Conservation (phyloP, 2,329 filamentous ascomycete genomes). For the Ascochyta viciae-villosae region DNA sequence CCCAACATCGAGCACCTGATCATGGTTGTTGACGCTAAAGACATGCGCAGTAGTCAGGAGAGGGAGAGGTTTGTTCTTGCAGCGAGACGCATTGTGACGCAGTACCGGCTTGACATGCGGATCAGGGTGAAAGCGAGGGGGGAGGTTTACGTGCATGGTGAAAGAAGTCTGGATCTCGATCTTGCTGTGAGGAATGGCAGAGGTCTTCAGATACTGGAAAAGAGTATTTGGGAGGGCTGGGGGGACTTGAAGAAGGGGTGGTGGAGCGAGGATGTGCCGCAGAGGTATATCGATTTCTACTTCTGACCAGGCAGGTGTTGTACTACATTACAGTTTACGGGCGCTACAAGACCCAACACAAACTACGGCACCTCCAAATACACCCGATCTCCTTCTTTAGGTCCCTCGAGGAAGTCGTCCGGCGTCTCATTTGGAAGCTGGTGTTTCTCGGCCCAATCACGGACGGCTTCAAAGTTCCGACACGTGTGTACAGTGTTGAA, state of each 20-base stretch:
- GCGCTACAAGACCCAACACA: neutral
- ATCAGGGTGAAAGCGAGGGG: slow-evolving; percentile 11
- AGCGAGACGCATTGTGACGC: slow-evolving; percentile 25
- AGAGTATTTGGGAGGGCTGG: slow-evolving; percentile 3
- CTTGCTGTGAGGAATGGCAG: neutral
- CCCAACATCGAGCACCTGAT: slow-evolving; percentile 24
- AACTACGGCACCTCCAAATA: slow-evolving; percentile 32
- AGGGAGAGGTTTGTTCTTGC: slow-evolving; percentile 26
- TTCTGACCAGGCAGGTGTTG: slow-evolving; percentile 1
- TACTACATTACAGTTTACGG: slow-evolving; percentile 4
- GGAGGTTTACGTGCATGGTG: slow-evolving; percentile 12
- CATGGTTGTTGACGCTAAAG: slow-evolving; percentile 24
- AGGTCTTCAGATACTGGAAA: neutral
- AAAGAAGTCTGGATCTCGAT: slow-evolving; percentile 5
- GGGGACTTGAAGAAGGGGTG: slow-evolving; percentile 1
- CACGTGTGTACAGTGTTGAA: slow-evolving; percentile 68
- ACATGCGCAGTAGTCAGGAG: slow-evolving; percentile 4
- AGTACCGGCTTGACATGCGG: slow-evolving; percentile 25
- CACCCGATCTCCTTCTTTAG: slow-evolving; percentile 43
- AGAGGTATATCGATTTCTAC: slow-evolving; percentile 16
- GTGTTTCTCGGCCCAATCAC: slow-evolving; percentile 61
- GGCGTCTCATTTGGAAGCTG: slow-evolving; percentile 55
- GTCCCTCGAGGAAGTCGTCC: slow-evolving; percentile 51
- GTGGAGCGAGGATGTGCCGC: slow-evolving; percentile 17
- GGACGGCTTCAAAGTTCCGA: slow-evolving; percentile 63